These are phyloP conservation scores for cucumber (Cucumis sativus) DNA, from an alignment of 306 rosid genomes.

Conservation along the genomic window Cucumber_9930_V3 NC_026655.2:26797501-26798000, in stretches of 20 bases:
- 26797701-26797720: constrained; percentile 75
- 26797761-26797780: constrained; percentile 81
- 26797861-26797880: not conserved
- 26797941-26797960: not conserved
- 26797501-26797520: constrained; percentile 89
- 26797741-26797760: constrained; percentile 75
- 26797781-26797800: constrained; percentile 36
- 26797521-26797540: constrained; percentile 61
- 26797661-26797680: not conserved
- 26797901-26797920: not conserved
- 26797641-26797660: constrained; percentile 3
- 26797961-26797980: no score
- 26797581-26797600: constrained; percentile 47
- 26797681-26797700: constrained; percentile 67
- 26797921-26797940: not conserved
- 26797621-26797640: not conserved
- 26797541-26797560: constrained; percentile 89
- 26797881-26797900: not conserved
- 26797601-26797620: not conserved
- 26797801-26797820: not conserved
- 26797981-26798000: no score
- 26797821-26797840: not conserved
- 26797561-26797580: constrained; percentile 79
- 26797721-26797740: constrained; percentile 82
- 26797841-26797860: not conserved